Evolutionary conservation across 1,139 yeast species (phyloP).

Genomic region (Spathaspora sp.): DNA sequence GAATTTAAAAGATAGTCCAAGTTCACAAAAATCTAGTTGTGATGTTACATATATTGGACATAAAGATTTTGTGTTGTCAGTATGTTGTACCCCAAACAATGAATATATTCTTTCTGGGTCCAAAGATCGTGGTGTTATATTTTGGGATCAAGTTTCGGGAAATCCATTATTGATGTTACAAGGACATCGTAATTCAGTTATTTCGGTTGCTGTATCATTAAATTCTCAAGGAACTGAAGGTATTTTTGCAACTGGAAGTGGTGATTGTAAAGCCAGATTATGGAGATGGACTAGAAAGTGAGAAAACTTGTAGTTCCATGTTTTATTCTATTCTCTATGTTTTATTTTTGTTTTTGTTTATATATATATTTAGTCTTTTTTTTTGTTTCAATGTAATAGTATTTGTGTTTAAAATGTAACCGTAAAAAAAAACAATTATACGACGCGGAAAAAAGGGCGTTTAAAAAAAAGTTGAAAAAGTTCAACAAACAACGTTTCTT

Average conservation of each 20-base stretch:
- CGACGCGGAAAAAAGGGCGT: not conserved
- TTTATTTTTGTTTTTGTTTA: not conserved
- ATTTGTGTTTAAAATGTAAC: not conserved
- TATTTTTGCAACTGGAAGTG: conserved; percentile 95
- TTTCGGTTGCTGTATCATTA: conserved; percentile 87
- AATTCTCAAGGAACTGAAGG: conserved; percentile 69
- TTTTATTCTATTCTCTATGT: not conserved
- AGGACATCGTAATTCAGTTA: conserved; percentile 96
- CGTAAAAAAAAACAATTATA: not conserved
- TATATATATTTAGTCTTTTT: conserved; percentile 1
- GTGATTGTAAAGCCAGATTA: conserved; percentile 96
- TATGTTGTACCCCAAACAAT: conserved; percentile 92
- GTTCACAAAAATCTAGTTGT: conserved; percentile 58
- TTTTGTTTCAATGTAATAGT: conserved; percentile 1
- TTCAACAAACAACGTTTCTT: not conserved
- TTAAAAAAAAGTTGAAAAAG: not conserved
- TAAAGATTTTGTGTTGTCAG: conserved; percentile 92
- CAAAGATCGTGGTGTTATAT: conserved; percentile 94
- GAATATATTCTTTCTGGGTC: conserved; percentile 93
- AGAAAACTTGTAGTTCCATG: too few species aligned
- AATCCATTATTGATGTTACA: conserved; percentile 94
- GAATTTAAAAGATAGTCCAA: conserved; percentile 65
- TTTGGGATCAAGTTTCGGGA: conserved; percentile 94
- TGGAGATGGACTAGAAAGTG: conserved; percentile 67
- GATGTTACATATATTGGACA: conserved; percentile 95